phyloP scores from a whole-genome alignment of 2,329 filamentous ascomycete genomes.

The Thielaviopsis musarum region DNA sequence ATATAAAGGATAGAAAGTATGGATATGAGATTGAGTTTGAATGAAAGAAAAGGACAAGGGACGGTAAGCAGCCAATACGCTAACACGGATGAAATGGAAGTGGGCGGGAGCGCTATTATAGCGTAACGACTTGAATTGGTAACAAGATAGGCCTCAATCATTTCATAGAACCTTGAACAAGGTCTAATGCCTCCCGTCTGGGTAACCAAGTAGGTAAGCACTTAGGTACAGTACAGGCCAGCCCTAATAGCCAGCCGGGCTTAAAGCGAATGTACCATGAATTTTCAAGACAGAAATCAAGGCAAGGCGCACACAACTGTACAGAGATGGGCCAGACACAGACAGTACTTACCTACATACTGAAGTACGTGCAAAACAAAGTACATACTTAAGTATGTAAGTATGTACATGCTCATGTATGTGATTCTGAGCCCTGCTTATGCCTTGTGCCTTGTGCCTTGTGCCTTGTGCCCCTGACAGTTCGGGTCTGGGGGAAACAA shows the following conservation, averaged over 20 bases:
- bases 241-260: neutral
- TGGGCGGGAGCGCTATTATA: neutral
- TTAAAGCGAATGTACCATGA: neutral
- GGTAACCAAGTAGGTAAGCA: neutral
- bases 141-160: neutral
- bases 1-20: neutral
- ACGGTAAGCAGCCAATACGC: neutral
- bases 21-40: neutral
- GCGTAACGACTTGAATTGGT: neutral
- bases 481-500: neutral
- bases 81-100: slow-evolving; percentile 1
- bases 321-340: too few species aligned
- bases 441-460: neutral
- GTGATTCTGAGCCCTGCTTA: neutral
- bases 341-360: neutral
- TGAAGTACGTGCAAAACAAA: too few species aligned
- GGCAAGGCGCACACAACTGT: neutral
- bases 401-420: neutral
- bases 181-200: neutral
- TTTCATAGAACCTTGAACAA: neutral
- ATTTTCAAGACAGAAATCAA: neutral
- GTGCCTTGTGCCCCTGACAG: neutral
- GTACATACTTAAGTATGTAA: too few species aligned
- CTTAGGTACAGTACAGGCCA: neutral
- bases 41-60: neutral